A percentile compares a stretch with the other conserved stretches of the same genome.
Conservation (phyloP, 2,329 filamentous ascomycete species). For the Fusarium nematophilum region DNA sequence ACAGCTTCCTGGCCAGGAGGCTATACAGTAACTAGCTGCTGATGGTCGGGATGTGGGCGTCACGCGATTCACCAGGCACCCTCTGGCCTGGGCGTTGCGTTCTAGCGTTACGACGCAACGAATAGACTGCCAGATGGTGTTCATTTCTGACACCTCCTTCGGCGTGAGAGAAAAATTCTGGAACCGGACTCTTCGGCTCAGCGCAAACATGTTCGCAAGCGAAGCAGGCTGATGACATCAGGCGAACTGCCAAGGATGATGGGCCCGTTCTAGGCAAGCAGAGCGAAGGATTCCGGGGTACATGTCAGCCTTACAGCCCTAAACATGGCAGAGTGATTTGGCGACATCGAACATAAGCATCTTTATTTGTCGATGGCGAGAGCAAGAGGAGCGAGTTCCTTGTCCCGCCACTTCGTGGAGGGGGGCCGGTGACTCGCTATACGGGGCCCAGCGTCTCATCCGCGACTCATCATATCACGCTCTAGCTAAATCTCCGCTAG, state of each 20-base stretch:
- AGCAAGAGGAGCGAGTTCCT: slow-evolving; percentile 17
- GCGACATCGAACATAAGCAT: slow-evolving; percentile 16
- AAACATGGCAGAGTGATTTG: slow-evolving; percentile 21
- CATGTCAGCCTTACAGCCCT: slow-evolving; percentile 46
- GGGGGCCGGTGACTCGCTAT: slow-evolving; percentile 10
- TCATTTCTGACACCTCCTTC: neutral
- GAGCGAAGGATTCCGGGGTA: slow-evolving; percentile 35
- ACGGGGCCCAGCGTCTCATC: slow-evolving; percentile 20
- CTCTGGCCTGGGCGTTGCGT: neutral
- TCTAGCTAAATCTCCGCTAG: slow-evolving; percentile 22
- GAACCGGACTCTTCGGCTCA: slow-evolving; percentile 6
- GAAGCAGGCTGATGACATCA: neutral
- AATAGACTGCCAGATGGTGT: neutral
- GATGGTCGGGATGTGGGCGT: neutral
- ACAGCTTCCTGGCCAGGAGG: neutral
- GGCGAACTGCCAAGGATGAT: slow-evolving; percentile 9
- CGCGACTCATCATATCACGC: slow-evolving; percentile 29
- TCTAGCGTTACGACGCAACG: neutral
- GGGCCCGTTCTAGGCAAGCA: slow-evolving; percentile 31
- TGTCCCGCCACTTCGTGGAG: slow-evolving; percentile 19
- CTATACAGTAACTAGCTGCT: neutral
- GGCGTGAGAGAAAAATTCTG: slow-evolving; percentile 11
- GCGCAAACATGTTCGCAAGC: neutral
- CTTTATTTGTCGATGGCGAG: slow-evolving; percentile 20
- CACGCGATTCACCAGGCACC: neutral